A percentile compares a stretch with the other conserved stretches of the same genome.
phyloP scores from a whole-genome alignment of 2,329 filamentous ascomycete genomes.

The Hymenoscyphus fraxineus region DNA sequence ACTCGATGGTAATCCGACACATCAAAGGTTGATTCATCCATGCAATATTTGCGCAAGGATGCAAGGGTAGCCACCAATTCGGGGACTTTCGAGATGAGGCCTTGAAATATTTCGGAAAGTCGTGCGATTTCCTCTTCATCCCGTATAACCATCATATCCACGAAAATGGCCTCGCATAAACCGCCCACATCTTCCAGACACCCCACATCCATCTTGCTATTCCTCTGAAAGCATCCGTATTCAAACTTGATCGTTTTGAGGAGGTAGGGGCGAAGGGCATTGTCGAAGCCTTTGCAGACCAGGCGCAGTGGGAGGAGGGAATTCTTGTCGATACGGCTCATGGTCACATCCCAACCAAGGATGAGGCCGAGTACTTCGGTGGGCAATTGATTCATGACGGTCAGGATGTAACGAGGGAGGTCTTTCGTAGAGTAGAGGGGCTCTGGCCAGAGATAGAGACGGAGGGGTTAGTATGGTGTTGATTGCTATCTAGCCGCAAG shows the following conservation, averaged over 20 bases:
- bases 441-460: too few relatives aligned
- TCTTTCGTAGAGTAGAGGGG: neutral
- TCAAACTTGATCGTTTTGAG: slow-evolving; percentile 49
- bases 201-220: slow-evolving; percentile 36
- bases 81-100: slow-evolving; percentile 37
- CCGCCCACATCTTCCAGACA: slow-evolving; percentile 45
- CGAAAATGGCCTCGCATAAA: slow-evolving; percentile 47
- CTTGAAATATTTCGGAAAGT: slow-evolving; percentile 44
- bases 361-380: slow-evolving; percentile 47
- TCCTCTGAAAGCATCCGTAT: slow-evolving; percentile 44
- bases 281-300: slow-evolving; percentile 48
- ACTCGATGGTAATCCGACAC: slow-evolving; percentile 44
- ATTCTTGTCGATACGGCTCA: slow-evolving; percentile 42
- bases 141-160: slow-evolving; percentile 51
- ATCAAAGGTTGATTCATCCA: slow-evolving; percentile 47
- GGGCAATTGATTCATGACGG: slow-evolving; percentile 44
- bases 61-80: slow-evolving; percentile 45
- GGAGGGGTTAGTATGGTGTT: too few relatives aligned
- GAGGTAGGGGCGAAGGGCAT: slow-evolving; percentile 43
- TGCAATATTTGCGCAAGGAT: slow-evolving; percentile 45
- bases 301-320: slow-evolving; percentile 43
- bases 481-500: too few relatives aligned
- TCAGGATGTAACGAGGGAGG: neutral
- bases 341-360: slow-evolving; percentile 41
- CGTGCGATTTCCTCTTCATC: slow-evolving; percentile 50